Evolutionary conservation across 768 basidiomycete species (phyloP).

Genomic region (Trametes maxima): DNA sequence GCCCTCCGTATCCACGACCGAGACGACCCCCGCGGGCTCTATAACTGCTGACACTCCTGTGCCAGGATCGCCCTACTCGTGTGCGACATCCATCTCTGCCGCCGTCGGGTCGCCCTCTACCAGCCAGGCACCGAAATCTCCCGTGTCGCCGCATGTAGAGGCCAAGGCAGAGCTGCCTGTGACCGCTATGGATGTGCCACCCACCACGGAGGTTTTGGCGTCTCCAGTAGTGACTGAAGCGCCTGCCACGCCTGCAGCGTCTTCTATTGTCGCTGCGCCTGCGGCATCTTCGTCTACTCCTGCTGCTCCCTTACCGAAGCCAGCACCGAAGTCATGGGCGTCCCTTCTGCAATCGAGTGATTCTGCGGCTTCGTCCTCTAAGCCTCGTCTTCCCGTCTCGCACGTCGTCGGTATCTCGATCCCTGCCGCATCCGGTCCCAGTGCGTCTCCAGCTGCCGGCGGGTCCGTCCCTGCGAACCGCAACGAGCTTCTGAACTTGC

Average conservation of each 20-base stretch:
- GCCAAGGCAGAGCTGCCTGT: slow-evolving; percentile 4
- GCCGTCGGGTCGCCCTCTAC: slow-evolving; percentile 18
- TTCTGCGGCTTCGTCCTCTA: slow-evolving; percentile 42
- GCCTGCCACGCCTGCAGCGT: slow-evolving; percentile 14
- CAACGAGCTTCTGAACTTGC: slow-evolving; percentile 55
- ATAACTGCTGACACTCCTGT: slow-evolving; percentile 50
- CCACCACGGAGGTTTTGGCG: neutral
- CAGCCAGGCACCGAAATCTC: slow-evolving; percentile 8
- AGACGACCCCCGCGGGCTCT: slow-evolving; percentile 52
- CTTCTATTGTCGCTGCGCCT: slow-evolving; percentile 17
- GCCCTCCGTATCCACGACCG: slow-evolving; percentile 52
- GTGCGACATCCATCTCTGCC: slow-evolving; percentile 58
- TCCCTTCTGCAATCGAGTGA: slow-evolving; percentile 60
- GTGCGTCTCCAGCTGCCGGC: slow-evolving; percentile 27
- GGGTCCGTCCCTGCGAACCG: slow-evolving; percentile 38
- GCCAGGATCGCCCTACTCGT: slow-evolving; percentile 59
- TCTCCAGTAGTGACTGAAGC: neutral
- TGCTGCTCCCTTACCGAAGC: slow-evolving; percentile 16
- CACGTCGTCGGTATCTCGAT: slow-evolving; percentile 75
- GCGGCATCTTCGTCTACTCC: slow-evolving; percentile 16
- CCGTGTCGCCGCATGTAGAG: slow-evolving; percentile 1
- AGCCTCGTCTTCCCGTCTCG: slow-evolving; percentile 62
- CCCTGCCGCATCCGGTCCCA: slow-evolving; percentile 37
- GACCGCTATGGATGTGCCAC: neutral
- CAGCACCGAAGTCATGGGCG: slow-evolving; percentile 67